Evolutionary conservation across 305 asterid species (phyloP).

Genomic region (Coffea humblotiana): DNA sequence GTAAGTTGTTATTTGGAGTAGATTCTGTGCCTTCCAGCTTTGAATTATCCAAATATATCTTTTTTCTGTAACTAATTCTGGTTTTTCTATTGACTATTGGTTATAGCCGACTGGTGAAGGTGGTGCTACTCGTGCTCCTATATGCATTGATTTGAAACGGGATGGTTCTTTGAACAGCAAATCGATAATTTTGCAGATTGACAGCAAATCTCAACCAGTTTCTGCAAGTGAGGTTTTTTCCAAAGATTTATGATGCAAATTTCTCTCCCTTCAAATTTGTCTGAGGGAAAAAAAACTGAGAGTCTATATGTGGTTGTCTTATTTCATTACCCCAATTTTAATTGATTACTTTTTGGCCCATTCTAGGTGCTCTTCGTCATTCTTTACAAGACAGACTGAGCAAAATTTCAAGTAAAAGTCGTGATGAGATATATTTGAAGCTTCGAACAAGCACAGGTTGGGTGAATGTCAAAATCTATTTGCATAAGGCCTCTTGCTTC

Average conservation of each 20-base stretch:
- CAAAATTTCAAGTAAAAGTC: slow-evolving; percentile 80
- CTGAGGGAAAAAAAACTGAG: not conserved
- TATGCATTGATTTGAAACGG: slow-evolving; percentile 82
- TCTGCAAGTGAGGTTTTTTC: slow-evolving; percentile 76
- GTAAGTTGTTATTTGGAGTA: slow-evolving; percentile 42
- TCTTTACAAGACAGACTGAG: slow-evolving; percentile 90
- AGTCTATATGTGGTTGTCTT: slow-evolving; percentile 2
- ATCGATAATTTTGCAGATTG: slow-evolving; percentile 85
- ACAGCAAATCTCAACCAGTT: slow-evolving; percentile 88
- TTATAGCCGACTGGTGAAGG: slow-evolving; percentile 99
- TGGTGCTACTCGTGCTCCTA: slow-evolving; percentile 99
- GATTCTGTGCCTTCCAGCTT: not conserved
- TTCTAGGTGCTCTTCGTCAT: slow-evolving; percentile 92
- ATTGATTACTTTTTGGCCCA: slow-evolving; percentile 20
- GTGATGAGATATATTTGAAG: slow-evolving; percentile 87
- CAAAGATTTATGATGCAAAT: not conserved
- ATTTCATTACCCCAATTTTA: not conserved
- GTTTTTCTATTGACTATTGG: slow-evolving; percentile 10
- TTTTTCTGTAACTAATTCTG: not conserved
- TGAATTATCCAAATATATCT: not conserved
- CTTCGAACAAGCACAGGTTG: slow-evolving; percentile 95
- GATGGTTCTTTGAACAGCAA: slow-evolving; percentile 88
- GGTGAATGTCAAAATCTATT: slow-evolving; percentile 8
- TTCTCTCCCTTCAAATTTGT: not conserved
- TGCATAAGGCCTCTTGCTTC: not conserved